Evolutionary conservation across 768 basidiomycete genomes (phyloP), one percentile per base, ranked within the genome.

Genomic region (Auriscalpium orientale): DNA sequence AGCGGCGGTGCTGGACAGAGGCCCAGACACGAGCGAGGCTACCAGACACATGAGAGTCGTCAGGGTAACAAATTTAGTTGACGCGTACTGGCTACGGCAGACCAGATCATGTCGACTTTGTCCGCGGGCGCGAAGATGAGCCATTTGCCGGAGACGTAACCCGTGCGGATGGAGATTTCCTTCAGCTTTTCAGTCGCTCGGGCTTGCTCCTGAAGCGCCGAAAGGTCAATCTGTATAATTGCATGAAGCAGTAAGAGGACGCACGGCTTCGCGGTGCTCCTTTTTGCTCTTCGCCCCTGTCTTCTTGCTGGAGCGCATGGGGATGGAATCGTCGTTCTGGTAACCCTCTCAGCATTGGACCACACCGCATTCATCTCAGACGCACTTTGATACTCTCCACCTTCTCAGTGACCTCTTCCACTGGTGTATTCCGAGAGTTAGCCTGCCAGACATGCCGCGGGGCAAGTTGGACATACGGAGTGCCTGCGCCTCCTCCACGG

Each of bases 281-380:
- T 87, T 89, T 68, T 89, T 90, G 62, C 85, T 85, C 69, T 79
- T 84, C 0, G 75, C 74, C 7, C 86, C 86, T 20, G 82, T 81
- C 67, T 87, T 89, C 70, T 88, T 89, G 64, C 73, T 89, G 6
- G 82, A 76, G 7, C 85, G 82, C 5, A 76, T 54, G 7, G 88
- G 87, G 35, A 89, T 89, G 0, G 82, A 75, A 3, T 70, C 67
- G 55, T 89, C 84, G 51, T 84, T 81, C 85, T 89, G 56, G 13
- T 55, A 13, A 18, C 12, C n/a, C 43, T 3, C 4, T 15, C 49
- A 18, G 33, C 22, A 28, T 47, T 8, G 28, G 33, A 46, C 40
- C 16, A 10, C 43, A 5, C 36, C 22, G 15, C 11, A 21, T 20
- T 21, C 3, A 43, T 21, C 16, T 28, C 9, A n/a, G 28, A 33